These are phyloP conservation scores for Articulospora tetracladia DNA, from an alignment of 495 filamentous ascomycete genomes.

Conservation along the genomic window DNA sequence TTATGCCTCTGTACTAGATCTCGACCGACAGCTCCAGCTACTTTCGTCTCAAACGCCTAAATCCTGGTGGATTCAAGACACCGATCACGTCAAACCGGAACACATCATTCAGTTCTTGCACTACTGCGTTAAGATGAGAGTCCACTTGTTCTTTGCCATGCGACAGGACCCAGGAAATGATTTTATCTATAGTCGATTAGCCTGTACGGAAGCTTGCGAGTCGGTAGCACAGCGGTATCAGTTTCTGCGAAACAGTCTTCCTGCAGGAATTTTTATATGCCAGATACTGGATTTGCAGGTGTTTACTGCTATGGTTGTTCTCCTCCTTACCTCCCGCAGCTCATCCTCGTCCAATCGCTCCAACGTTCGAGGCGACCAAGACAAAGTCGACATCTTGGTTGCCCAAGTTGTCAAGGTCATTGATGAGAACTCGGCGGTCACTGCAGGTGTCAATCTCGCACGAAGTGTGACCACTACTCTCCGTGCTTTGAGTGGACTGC, in stretches of 20 bases:
- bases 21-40: constrained; percentile 6
- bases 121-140: constrained; percentile 11
- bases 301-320: constrained; percentile 15
- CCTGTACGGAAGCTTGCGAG: constrained; percentile 16
- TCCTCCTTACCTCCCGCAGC: constrained; percentile 12
- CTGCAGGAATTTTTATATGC: constrained; percentile 1
- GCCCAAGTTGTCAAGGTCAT: constrained; percentile 13
- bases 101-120: constrained; percentile 9
- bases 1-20: constrained; percentile 9
- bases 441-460: neutral
- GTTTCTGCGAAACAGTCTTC: constrained; percentile 7
- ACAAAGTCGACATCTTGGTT: constrained; percentile 5
- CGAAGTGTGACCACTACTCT: constrained; percentile 1
- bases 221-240: constrained; percentile 6
- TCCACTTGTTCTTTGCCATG: constrained; percentile 9
- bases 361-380: neutral
- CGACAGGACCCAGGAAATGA: constrained; percentile 1
- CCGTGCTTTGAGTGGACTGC: constrained; percentile 7
- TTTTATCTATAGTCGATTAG: constrained; percentile 7
- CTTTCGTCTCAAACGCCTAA: constrained; percentile 8
- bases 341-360: neutral
- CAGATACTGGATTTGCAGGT: constrained; percentile 15
- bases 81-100: constrained; percentile 2
- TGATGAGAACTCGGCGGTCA: constrained; percentile 5
- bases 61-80: constrained; percentile 7